Percentiles rank a stretch among this genome's conserved stretches.
Evolutionary conservation across 768 basidiomycete genomes (phyloP).

Genomic region (Baorangia bicolor): DNA sequence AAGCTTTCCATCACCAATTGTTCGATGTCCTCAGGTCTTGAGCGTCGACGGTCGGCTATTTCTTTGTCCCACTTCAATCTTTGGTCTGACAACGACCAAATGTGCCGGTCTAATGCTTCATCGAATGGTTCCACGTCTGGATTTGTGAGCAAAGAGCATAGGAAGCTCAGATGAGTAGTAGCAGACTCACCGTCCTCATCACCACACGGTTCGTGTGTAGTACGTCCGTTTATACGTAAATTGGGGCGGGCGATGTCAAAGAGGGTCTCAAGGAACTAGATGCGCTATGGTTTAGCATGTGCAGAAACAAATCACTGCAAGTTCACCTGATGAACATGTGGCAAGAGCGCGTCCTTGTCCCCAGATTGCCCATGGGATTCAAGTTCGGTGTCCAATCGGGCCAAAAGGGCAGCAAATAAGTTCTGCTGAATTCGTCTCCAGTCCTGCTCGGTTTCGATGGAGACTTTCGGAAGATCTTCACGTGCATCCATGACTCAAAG

Average conservation of each 20-base stretch:
- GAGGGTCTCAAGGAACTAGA: slow-evolving; percentile 60
- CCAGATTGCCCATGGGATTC: slow-evolving; percentile 36
- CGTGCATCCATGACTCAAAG: slow-evolving; percentile 31
- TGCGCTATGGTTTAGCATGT: neutral
- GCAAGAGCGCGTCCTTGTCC: slow-evolving; percentile 48
- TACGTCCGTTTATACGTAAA: slow-evolving; percentile 77
- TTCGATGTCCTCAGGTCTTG: slow-evolving; percentile 55
- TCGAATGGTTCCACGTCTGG: slow-evolving; percentile 81
- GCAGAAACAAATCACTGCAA: neutral
- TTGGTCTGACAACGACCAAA: slow-evolving; percentile 78
- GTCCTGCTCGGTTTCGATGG: slow-evolving; percentile 62
- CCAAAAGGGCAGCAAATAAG: slow-evolving; percentile 46
- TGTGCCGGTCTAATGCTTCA: slow-evolving; percentile 77
- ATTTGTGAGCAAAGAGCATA: neutral
- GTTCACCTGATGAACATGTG: slow-evolving; percentile 51
- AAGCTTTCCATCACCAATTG: slow-evolving; percentile 39
- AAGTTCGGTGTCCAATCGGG: slow-evolving; percentile 48
- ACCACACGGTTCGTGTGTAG: slow-evolving; percentile 61
- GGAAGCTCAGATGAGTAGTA: neutral
- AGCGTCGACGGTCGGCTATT: slow-evolving; percentile 65
- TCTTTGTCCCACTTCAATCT: slow-evolving; percentile 73
- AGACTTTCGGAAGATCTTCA: slow-evolving; percentile 51
- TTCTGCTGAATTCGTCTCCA: slow-evolving; percentile 63
- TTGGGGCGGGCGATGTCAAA: slow-evolving; percentile 68
- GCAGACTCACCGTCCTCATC: slow-evolving; percentile 49